Conservation (phyloP, 2,329 filamentous ascomycete genomes). For the Thielaviopsis musarum region DNA sequence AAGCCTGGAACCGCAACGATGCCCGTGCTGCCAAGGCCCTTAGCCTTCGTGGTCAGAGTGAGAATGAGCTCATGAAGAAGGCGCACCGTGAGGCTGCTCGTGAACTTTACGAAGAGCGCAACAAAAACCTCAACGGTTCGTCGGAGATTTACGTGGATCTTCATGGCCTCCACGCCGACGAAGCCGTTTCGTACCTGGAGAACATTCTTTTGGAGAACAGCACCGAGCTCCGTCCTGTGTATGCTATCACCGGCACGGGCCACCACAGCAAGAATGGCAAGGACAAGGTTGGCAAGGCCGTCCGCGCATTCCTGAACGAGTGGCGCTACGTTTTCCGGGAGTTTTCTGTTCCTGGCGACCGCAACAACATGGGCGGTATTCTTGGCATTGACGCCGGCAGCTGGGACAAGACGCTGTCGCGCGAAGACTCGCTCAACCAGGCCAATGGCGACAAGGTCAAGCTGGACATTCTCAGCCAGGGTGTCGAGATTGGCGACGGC, state of each 20-base stretch:
- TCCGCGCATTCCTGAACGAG: slow-evolving; percentile 80
- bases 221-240: slow-evolving; percentile 58
- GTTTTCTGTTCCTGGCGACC: slow-evolving; percentile 90
- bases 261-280: slow-evolving; percentile 98
- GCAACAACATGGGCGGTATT: slow-evolving; percentile 64
- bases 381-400: slow-evolving; percentile 50
- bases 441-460: slow-evolving; percentile 14
- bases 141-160: slow-evolving; percentile 86
- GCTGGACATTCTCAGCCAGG: slow-evolving; percentile 44
- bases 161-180: slow-evolving; percentile 95
- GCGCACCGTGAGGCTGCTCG: slow-evolving; percentile 87
- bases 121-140: slow-evolving; percentile 44
- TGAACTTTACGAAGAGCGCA: slow-evolving; percentile 85
- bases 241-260: slow-evolving; percentile 91
- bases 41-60: slow-evolving; percentile 82
- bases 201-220: slow-evolving; percentile 72
- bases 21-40: slow-evolving; percentile 89
- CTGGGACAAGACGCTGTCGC: slow-evolving; percentile 44
- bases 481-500: slow-evolving; percentile 50
- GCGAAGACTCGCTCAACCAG: slow-evolving; percentile 23
- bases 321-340: slow-evolving; percentile 93
- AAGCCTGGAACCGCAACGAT: slow-evolving; percentile 97
- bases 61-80: slow-evolving; percentile 95
- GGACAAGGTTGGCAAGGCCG: slow-evolving; percentile 91
- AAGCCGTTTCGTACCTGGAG: slow-evolving; percentile 88